Conservation (phyloP, 2,329 filamentous ascomycete species). For the Lecanicillium sp. region DNA sequence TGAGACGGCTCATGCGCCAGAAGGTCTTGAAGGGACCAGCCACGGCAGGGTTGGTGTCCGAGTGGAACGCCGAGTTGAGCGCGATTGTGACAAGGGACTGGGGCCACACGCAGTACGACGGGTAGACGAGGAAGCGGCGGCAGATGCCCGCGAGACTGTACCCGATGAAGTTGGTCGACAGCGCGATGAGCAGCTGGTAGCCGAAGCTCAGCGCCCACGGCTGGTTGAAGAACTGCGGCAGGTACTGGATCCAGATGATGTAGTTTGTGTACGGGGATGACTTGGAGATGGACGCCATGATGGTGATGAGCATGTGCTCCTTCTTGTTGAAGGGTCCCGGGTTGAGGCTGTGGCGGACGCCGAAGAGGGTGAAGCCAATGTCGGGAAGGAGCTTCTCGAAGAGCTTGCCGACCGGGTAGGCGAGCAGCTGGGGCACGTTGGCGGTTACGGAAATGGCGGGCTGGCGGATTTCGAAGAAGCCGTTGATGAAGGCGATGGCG, state of each 20-base stretch:
- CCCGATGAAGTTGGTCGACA: constrained; percentile 41
- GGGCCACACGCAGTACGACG: constrained; percentile 47
- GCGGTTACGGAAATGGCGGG: constrained; percentile 30
- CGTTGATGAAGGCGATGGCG: constrained; percentile 27
- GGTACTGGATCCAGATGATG: constrained; percentile 40
- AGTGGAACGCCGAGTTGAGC: constrained; percentile 41
- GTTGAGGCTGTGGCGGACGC: constrained; percentile 40
- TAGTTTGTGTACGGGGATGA: constrained; percentile 41
- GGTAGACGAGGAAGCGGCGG: constrained; percentile 47
- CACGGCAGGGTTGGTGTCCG: constrained; percentile 15
- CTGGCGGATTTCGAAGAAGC: constrained; percentile 32
- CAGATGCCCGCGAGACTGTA: constrained; percentile 48
- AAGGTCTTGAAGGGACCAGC: constrained; percentile 25
- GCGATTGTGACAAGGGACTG: constrained; percentile 42
- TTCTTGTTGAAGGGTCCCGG: constrained; percentile 52
- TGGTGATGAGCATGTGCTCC: constrained; percentile 53
- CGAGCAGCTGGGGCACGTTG: constrained; percentile 31
- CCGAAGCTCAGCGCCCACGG: constrained; percentile 33
- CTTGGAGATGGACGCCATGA: constrained; percentile 50
- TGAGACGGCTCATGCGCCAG: constrained; percentile 37
- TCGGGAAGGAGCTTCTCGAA: constrained; percentile 39
- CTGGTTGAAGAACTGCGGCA: constrained; percentile 37
- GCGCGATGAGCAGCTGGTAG: constrained; percentile 38
- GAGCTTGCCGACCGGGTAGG: constrained; percentile 25
- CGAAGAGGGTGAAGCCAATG: constrained; percentile 37